phyloP scores from a whole-genome alignment of 495 filamentous ascomycete genomes.

The Penicillium cosmopolitanum region DNA sequence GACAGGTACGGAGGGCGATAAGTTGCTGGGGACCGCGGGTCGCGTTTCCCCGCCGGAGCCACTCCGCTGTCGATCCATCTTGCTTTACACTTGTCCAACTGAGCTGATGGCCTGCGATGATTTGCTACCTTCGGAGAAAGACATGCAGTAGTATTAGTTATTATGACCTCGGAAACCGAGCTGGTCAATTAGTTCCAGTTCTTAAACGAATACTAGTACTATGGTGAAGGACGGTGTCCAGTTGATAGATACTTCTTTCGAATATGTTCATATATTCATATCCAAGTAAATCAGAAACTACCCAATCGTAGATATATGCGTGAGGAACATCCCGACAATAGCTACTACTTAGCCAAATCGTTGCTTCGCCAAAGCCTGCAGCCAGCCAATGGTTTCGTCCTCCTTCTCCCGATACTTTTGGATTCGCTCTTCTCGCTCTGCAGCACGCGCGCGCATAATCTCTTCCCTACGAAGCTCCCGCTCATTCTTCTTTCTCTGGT shows the following conservation, averaged over 20 bases:
- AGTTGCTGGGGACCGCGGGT: neutral
- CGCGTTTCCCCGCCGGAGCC: neutral
- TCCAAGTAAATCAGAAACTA: neutral
- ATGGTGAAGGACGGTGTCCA: too few relatives aligned
- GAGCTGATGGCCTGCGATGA: too few relatives aligned
- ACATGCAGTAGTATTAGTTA: too few relatives aligned
- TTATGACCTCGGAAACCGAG: too few relatives aligned
- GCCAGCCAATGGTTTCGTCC: conserved; percentile 49
- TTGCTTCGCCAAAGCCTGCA: conserved; percentile 50
- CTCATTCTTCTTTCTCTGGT: conserved; percentile 49
- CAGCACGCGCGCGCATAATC: conserved; percentile 42
- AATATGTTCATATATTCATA: too few relatives aligned
- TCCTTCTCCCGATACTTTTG: conserved; percentile 50
- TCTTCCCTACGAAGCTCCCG: conserved; percentile 47
- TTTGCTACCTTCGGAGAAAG: too few relatives aligned
- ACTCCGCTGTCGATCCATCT: too few relatives aligned
- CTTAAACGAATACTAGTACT: too few relatives aligned
- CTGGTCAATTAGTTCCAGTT: too few relatives aligned
- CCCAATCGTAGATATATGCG: neutral
- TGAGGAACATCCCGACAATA: neutral
- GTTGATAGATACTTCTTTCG: too few relatives aligned
- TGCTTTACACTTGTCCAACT: too few relatives aligned
- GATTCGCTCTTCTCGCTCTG: conserved; percentile 48
- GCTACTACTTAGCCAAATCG: conserved; percentile 38
- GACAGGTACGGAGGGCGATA: neutral